Evolutionary conservation across 169 alveolate species (phyloP).

Genomic region (Besnoitia besnoiti): DNA sequence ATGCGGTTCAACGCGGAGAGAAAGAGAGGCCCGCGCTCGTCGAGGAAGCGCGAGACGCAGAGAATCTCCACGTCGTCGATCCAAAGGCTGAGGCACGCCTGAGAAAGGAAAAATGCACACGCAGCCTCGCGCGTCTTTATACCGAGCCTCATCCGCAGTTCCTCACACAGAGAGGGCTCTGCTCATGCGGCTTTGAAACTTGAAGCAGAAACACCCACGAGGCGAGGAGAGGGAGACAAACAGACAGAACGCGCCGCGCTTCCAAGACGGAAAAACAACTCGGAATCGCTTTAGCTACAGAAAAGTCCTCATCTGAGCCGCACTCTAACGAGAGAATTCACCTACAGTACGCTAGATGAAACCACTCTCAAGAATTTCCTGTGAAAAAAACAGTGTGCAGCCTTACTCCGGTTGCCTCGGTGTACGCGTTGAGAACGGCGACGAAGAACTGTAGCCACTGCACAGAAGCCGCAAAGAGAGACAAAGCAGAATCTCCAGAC

Average conservation of each 20-base stretch:
- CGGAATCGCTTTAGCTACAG: no score
- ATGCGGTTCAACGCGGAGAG: neutral
- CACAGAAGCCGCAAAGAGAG: neutral
- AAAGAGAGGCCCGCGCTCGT: neutral
- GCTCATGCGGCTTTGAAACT: no score
- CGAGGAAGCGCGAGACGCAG: neutral
- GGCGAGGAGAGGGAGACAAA: neutral
- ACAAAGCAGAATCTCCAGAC: neutral
- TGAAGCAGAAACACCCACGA: neutral
- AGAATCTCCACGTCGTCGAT: neutral
- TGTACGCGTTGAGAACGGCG: neutral
- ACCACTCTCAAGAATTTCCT: no score
- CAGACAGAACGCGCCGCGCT: neutral
- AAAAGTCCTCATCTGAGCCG: no score
- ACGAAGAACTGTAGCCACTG: slow-evolving; percentile 7
- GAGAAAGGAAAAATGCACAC: no score
- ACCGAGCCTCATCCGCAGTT: no score
- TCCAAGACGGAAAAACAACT: neutral
- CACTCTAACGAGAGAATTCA: no score
- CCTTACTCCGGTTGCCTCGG: neutral
- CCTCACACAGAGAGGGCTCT: no score
- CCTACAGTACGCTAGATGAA: no score
- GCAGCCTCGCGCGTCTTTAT: no score
- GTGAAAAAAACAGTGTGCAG: no score
- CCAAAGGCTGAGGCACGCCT: neutral